Percentiles rank a stretch among this genome's conserved stretches.
Evolutionary conservation across 257 asterid species (phyloP).

Genomic region (Marsdenia floribunda): DNA sequence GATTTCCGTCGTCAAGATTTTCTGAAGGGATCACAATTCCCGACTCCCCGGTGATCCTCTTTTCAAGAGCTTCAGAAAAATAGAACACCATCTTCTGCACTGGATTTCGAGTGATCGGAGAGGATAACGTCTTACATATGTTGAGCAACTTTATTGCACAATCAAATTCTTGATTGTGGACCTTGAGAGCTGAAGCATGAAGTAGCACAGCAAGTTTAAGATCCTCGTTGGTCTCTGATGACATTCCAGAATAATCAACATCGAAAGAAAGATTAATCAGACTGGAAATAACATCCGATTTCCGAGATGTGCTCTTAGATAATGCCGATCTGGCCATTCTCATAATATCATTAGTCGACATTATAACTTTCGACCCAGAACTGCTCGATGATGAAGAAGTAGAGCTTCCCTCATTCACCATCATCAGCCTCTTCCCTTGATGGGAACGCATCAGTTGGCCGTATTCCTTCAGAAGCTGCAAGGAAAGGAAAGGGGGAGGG

Average conservation of each 20-base stretch:
- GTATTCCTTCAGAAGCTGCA: slow-evolving; percentile 6
- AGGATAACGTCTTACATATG: slow-evolving; percentile 12
- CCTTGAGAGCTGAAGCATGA: slow-evolving; percentile 23
- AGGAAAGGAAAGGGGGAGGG: not conserved
- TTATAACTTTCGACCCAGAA: not conserved
- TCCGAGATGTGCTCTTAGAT: not conserved
- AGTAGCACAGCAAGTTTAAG: slow-evolving; percentile 23
- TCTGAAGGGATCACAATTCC: slow-evolving; percentile 8
- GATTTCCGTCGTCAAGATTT: no score
- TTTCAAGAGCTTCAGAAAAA: slow-evolving; percentile 31
- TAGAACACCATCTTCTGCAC: slow-evolving; percentile 23
- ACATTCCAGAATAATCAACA: slow-evolving; percentile 4
- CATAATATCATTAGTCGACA: slow-evolving; percentile 21
- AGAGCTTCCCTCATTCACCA: not conserved
- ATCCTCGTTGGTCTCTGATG: slow-evolving; percentile 18
- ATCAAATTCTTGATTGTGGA: slow-evolving; percentile 24
- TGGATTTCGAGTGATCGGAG: slow-evolving; percentile 25
- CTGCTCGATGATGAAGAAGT: not conserved
- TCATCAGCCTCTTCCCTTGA: not conserved
- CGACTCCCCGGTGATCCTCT: slow-evolving; percentile 30
- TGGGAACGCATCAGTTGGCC: not conserved
- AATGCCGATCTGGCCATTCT: slow-evolving; percentile 20
- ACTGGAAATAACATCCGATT: slow-evolving; percentile 12
- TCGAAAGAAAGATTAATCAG: not conserved
- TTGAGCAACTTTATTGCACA: slow-evolving; percentile 26